Evolutionary conservation across 2,329 filamentous ascomycete genomes (phyloP).

Genomic region (Beauveria sp.): DNA sequence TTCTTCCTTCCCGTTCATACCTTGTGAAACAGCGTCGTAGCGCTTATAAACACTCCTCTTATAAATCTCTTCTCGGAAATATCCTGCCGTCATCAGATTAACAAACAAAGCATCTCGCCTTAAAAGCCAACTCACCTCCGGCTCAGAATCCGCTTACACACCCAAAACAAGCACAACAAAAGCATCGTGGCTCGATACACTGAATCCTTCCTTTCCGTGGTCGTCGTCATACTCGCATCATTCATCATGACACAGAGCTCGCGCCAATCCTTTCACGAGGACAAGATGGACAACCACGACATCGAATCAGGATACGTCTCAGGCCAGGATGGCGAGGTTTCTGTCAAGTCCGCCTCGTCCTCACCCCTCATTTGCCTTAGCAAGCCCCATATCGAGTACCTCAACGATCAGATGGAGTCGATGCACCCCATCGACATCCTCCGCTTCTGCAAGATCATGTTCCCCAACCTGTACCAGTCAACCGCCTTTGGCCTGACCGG

Average conservation of each 20-base stretch:
- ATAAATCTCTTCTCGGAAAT: not conserved
- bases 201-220: slow-evolving; percentile 14
- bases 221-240: slow-evolving; percentile 23
- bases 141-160: not conserved
- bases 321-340: slow-evolving; percentile 33
- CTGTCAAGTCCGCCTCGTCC: slow-evolving; percentile 22
- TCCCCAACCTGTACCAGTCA: slow-evolving; percentile 83
- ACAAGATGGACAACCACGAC: slow-evolving; percentile 36
- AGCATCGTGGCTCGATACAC: slow-evolving; percentile 11
- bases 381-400: slow-evolving; percentile 76
- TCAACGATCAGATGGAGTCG: slow-evolving; percentile 82
- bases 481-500: slow-evolving; percentile 78
- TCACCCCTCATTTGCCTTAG: slow-evolving; percentile 80
- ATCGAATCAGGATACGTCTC: slow-evolving; percentile 81
- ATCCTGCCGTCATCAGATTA: not conserved
- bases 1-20: not conserved
- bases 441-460: slow-evolving; percentile 82
- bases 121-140: not conserved
- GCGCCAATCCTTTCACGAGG: slow-evolving; percentile 32
- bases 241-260: slow-evolving; percentile 30
- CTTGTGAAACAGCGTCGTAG: not conserved
- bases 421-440: slow-evolving; percentile 88
- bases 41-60: not conserved
- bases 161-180: not conserved
- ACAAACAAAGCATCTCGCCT: not conserved